Conservation (phyloP, 176 grass and related monocot genomes). For the Carex pumila region DNA sequence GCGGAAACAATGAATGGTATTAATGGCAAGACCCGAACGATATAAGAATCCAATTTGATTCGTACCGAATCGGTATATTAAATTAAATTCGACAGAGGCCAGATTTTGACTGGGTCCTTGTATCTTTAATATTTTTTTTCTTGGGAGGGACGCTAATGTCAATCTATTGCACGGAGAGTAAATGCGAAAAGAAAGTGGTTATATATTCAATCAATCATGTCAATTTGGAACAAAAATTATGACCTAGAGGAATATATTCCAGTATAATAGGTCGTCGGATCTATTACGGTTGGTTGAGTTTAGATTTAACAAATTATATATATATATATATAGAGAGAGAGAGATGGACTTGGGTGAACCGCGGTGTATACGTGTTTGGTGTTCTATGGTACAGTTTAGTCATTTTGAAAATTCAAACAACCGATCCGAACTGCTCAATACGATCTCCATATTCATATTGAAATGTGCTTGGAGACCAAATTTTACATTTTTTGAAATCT, state of each 20-base stretch:
- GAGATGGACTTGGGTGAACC: too few relatives aligned
- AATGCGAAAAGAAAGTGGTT: not conserved
- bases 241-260: not conserved
- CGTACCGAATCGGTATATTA: not conserved
- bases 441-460: too few relatives aligned
- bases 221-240: not conserved
- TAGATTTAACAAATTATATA: too few relatives aligned
- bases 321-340: too few relatives aligned
- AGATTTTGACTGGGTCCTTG: not conserved
- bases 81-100: not conserved
- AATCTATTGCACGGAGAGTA: not conserved
- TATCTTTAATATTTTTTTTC: not conserved
- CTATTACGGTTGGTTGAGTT: not conserved
- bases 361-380: too few relatives aligned
- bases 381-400: too few relatives aligned
- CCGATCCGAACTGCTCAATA: too few relatives aligned
- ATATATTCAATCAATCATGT: not conserved
- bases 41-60: not conserved
- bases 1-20: not conserved
- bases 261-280: not conserved
- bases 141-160: not conserved
- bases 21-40: not conserved
- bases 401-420: too few relatives aligned
- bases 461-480: too few relatives aligned
- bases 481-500: too few relatives aligned